Base-by-base conservation (phyloP, 768 basidiomycete genomes). In the Neoboletus brunneissimus region DNA sequence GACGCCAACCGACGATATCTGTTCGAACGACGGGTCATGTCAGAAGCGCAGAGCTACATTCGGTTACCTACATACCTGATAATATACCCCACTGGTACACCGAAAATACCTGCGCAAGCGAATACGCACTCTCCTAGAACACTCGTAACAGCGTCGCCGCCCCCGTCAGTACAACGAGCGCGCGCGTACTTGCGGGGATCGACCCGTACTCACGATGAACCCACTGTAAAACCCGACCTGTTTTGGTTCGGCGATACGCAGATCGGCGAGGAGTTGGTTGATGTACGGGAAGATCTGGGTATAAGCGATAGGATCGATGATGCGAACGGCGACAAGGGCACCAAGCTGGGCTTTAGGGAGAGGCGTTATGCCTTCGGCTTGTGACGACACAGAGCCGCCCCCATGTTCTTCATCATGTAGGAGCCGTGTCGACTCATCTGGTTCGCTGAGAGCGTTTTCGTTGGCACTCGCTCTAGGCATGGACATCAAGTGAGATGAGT, bases 151-250 rank as follows among this genome's bases (percentile, higher is more conserved):
- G 5, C 15, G 31, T 20, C 20, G 20, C n/a, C 29, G 13, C 16
- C 15, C 15, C 11, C 32, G 16, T 48, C 20, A 48, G 47, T 10
- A 23, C 15, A 48, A 12, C 7, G n/a, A n/a, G 5, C 8, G 20
- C 15, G 1, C 15, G 4, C 18, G 0, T 18, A 15, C 2, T 18
- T n/a, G 31, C 18, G 12, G 23, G 23, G 18, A 13, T 18, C 16
- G 1, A 29, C 12, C 18, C 4, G 9, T 10, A 56, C 55, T 56
- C 42, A 56, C 55, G 9, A 56, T 22, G 37, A 56, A 27, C 3
- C 55, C 43, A 18, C 44, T 56, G n/a, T 57, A 57, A 56, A 56
- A 57, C 1, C 55, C 55, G 8, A 56, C 55, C 5, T 56, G 55
- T 22, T 56, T 54, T 18, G 55, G 55, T 16, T 22, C 2, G 13